These are phyloP conservation scores for Herpetomonas muscarum DNA, from an alignment of 208 protist genomes.

Conservation along the genomic window DNA sequence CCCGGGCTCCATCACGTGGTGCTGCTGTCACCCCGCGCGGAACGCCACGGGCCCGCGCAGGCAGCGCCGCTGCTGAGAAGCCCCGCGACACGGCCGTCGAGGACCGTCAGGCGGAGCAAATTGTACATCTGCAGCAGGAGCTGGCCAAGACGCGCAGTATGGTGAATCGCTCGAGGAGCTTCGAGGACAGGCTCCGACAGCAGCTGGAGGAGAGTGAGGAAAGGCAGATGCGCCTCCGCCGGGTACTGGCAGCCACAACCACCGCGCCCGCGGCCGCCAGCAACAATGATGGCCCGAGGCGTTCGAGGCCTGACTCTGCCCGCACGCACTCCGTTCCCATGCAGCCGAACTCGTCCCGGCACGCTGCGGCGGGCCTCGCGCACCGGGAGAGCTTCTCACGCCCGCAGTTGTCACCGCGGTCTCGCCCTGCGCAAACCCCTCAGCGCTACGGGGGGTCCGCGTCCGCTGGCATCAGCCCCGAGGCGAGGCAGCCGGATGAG, in stretches of 20 bases:
- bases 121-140: slow-evolving; percentile 55
- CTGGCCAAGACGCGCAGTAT: slow-evolving; percentile 52
- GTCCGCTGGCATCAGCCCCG: slow-evolving; percentile 6
- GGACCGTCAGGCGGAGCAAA: slow-evolving; percentile 27
- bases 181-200: slow-evolving; percentile 29
- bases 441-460: too few relatives aligned
- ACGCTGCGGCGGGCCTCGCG: too few relatives aligned
- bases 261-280: background rate
- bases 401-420: too few relatives aligned
- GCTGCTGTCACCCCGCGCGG: background rate
- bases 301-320: background rate
- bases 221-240: slow-evolving; percentile 23
- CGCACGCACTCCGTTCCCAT: slow-evolving; percentile 1
- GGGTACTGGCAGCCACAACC: slow-evolving; percentile 7
- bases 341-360: too few relatives aligned
- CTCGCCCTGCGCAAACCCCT: too few relatives aligned
- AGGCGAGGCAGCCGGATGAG: slow-evolving; percentile 1
- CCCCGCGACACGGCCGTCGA: slow-evolving; percentile 4
- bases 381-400: too few relatives aligned
- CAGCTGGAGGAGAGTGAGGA: slow-evolving; percentile 37
- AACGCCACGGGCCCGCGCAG: background rate
- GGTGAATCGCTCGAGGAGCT: slow-evolving; percentile 31
- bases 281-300: too few relatives aligned
- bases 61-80: background rate
- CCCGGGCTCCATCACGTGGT: background rate